Base-by-base conservation (phyloP, 1,284 basidiomycete species). In the Austroboletus olivaceoglutinosus region DNA sequence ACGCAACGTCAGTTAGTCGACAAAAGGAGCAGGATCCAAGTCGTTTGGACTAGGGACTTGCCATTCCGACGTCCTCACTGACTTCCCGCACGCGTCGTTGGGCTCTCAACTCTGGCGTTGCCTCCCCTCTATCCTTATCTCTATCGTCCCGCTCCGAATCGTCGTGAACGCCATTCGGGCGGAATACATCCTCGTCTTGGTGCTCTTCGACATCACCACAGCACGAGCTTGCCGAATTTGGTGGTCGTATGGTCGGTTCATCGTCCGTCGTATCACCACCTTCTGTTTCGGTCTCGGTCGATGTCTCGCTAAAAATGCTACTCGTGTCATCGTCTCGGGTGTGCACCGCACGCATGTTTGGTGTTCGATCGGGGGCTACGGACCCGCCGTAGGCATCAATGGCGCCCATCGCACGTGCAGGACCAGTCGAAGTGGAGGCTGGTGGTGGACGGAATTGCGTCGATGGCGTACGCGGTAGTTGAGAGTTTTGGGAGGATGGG, bases 201-300 rank as follows among this genome's bases (percentile, higher is more conserved):
- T 53, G 39, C 27, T 63, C 61, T 21, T 66, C 61, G n/a, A 31
- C 49, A 45, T 65, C 64, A 16, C 63, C 61, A 36, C 62, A 67
- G 41, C 60, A 64, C 11, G 64, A 66, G 16, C 62, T 54, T 16
- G 63, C 63, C 25, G 71, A 75, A 49, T 65, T 65, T 4, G 68
- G 59, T 7, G 81, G 79, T 25, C 85, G 76, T 48, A 89, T 86
- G 19, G 86, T 89, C 23, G 86, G 86, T 65, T 89, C 86, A 52
- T 89, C 86, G 53, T 89, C 86, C 33, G 85, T 86, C 47, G 78
- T 81, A 56, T 77, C 75, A 29, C 76, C 80, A 45, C 79, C 76
- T 45, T 67, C 65, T 7, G 70, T 72, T 55, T 73, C 71, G 11
- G 70, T 46, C 45, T 71, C 70, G 0, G 73, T 73, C 37, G 73